These are phyloP conservation scores for Citrus reticulata DNA, from an alignment of 345 rosid genomes.

Conservation along the genomic window DNA sequence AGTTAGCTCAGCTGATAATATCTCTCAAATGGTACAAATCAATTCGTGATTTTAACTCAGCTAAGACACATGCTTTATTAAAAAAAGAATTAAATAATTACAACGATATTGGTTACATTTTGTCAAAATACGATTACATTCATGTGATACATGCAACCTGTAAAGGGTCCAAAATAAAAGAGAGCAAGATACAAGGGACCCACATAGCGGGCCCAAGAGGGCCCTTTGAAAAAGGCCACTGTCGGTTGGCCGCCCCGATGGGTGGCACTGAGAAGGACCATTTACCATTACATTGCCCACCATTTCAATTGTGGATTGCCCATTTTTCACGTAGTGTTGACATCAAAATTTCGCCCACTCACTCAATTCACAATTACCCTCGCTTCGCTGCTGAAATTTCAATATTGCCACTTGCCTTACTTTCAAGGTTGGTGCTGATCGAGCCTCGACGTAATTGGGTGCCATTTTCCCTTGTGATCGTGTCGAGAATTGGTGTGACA, in stretches of 20 bases:
- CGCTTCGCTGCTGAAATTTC: slow-evolving; percentile 13
- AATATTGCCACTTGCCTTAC: slow-evolving; percentile 18
- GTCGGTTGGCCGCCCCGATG: slow-evolving; percentile 79
- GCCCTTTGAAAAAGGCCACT: slow-evolving; percentile 24
- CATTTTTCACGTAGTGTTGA: slow-evolving; percentile 40
- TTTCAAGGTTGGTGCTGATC: slow-evolving; percentile 24
- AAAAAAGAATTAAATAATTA: too few relatives aligned
- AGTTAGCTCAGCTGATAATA: background rate
- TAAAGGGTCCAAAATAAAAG: slow-evolving; percentile 8
- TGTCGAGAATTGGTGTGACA: slow-evolving; percentile 25
- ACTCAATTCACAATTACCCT: slow-evolving; percentile 10
- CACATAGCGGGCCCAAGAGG: slow-evolving; percentile 20
- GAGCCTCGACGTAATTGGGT: slow-evolving; percentile 36
- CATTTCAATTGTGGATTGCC: slow-evolving; percentile 11
- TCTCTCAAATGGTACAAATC: background rate
- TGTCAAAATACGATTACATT: background rate
- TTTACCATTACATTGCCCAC: background rate
- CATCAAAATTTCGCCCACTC: slow-evolving; percentile 29
- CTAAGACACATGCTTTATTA: too few relatives aligned
- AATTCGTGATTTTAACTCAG: background rate
- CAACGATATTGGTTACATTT: background rate
- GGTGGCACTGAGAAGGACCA: slow-evolving; percentile 58
- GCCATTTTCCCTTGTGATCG: slow-evolving; percentile 26
- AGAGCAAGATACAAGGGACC: slow-evolving; percentile 18
- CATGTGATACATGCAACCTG: background rate